Base-by-base conservation (phyloP, 148 eudicot species). In the Linanthus parryae region DNA sequence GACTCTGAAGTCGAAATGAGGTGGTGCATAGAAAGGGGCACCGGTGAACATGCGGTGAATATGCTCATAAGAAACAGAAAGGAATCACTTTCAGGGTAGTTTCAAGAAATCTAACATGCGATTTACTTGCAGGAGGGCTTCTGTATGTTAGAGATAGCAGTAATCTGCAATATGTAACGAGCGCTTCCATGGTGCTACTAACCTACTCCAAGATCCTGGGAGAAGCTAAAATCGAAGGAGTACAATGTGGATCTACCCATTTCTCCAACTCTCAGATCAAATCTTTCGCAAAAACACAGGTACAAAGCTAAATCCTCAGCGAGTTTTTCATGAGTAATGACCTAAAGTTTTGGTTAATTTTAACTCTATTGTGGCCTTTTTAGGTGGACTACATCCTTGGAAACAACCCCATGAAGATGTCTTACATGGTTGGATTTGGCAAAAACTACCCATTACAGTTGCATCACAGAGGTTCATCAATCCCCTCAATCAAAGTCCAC, bases 381-480 rank as follows among this genome's bases (percentile, higher is more conserved):
- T 62, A 90, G 97, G 91, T 84, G 62, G 84, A 91, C 66, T 92
- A 87, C 59, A 85, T 90, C 51, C 70, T 92, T 30, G 98, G 98
- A 52, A 61, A 65, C 61, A 92, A 92, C 59, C 98, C 98, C 0
- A 49, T 66, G 77, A 66, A 73, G 6, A 87, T 88, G 73, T 77
- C 94, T 30, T 91, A 91, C 74, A 83, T 91, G 95, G 98, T 79
- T 24, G 98, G 94, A 1, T 81, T 65, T 47, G 95, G 94, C 10
- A 66, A 38, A 60, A 83, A 76, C 40, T 81, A 70, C 58, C 94
- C 98, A 3, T 51, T 36, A 21, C 83, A 83, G 31, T 3, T 81
- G 7, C 98, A 91, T 69, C 98, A 87, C 41, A 71, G 98, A 51
- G 98, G 89, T n/a, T 67, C 94, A 20, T 91, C 98, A 44, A 69